phyloP scores from a whole-genome alignment of 2,329 filamentous ascomycete genomes.

The Curvularia verruculosa region DNA sequence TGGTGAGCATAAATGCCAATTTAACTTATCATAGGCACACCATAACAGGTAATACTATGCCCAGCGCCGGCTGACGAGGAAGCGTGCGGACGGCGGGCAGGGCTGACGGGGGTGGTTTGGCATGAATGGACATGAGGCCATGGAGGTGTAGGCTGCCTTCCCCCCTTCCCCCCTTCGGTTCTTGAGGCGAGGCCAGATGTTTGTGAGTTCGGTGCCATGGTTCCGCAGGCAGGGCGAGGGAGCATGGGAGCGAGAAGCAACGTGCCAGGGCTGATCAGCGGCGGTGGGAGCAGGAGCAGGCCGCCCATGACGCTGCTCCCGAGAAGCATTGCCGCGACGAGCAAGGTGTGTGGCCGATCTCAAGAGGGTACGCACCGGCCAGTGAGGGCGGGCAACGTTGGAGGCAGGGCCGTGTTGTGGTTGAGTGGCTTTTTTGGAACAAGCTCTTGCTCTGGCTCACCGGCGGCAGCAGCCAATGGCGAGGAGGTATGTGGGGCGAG shows the following conservation, averaged over 20 bases:
- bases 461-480: slow-evolving; percentile 28
- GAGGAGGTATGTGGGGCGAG: slow-evolving; percentile 25
- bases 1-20: slow-evolving; percentile 37
- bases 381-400: slow-evolving; percentile 33
- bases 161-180: neutral
- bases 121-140: slow-evolving; percentile 27
- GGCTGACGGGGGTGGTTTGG: slow-evolving; percentile 15
- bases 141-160: slow-evolving; percentile 9
- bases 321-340: slow-evolving; percentile 33
- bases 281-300: slow-evolving; percentile 25
- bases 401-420: slow-evolving; percentile 17
- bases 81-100: slow-evolving; percentile 19
- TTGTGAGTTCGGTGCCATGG: slow-evolving; percentile 27
- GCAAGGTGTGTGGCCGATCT: slow-evolving; percentile 36
- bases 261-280: slow-evolving; percentile 34
- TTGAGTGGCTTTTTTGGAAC: slow-evolving; percentile 43
- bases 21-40: slow-evolving; percentile 31
- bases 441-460: slow-evolving; percentile 17
- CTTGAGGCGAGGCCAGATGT: slow-evolving; percentile 19
- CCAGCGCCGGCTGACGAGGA: slow-evolving; percentile 1
- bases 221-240: too few species aligned
- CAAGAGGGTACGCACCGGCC: slow-evolving; percentile 30
- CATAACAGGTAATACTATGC: slow-evolving; percentile 12
- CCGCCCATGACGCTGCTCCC: slow-evolving; percentile 32
- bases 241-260: slow-evolving; percentile 15